Conservation (phyloP, 108 stramenopile species). For the Mediolabrus comicus region DNA sequence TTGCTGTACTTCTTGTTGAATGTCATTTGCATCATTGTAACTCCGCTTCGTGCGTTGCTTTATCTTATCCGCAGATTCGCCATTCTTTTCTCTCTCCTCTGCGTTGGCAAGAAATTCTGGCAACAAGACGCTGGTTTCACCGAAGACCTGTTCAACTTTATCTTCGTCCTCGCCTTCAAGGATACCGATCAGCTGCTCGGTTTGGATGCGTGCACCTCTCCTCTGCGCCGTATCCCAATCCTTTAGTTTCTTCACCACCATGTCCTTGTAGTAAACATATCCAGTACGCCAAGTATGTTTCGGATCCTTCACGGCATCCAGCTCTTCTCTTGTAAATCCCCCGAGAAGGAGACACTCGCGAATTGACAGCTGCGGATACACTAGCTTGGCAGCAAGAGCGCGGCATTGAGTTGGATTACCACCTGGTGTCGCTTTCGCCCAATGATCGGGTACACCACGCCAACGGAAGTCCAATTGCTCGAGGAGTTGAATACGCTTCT, state of each 20-base stretch:
- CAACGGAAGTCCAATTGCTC: conserved; percentile 48
- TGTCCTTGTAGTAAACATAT: conserved; percentile 9
- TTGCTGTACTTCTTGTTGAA: background rate
- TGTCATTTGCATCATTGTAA: background rate
- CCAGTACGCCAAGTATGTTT: conserved; percentile 18
- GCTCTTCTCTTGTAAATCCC: conserved; percentile 6
- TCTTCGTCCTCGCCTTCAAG: conserved; percentile 12
- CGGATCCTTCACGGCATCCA: conserved; percentile 12
- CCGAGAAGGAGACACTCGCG: conserved; percentile 7
- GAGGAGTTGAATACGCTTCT: conserved; percentile 45
- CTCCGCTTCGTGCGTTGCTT: background rate
- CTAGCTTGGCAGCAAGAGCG: conserved; percentile 12
- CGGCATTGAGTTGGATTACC: conserved; percentile 11
- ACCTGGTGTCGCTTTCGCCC: background rate
- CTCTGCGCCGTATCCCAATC: conserved; percentile 3
- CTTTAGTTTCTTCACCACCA: background rate
- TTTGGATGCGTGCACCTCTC: background rate
- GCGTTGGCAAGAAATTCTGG: conserved; percentile 6
- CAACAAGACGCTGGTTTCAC: background rate
- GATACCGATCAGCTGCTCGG: conserved; percentile 8
- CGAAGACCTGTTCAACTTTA: conserved; percentile 8
- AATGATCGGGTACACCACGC: conserved; percentile 19
- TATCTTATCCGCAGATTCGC: background rate
- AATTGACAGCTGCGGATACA: conserved; percentile 5
- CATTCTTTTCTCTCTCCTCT: conserved; percentile 7